Evolutionary conservation across 495 filamentous ascomycete genomes (phyloP), one percentile per base, ranked within the genome.

Genomic region (Lepraria neglecta): DNA sequence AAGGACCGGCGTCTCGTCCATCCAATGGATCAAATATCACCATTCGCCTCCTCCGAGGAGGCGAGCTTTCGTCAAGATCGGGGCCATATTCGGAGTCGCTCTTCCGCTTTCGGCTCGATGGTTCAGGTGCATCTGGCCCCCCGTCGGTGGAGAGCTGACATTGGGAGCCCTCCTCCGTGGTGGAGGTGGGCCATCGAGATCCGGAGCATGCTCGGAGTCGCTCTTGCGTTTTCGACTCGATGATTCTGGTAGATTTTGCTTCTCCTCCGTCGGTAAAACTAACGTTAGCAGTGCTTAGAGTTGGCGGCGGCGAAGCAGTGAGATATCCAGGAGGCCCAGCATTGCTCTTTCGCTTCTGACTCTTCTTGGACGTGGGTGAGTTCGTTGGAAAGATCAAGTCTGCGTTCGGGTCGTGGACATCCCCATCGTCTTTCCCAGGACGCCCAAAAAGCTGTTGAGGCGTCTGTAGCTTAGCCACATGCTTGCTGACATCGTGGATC

Each of bases 361-460:
- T 56, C 19, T 56, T 56, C 33, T 56, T 56, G 10, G 19, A 17
- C n/a, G 42, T 48, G 17, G 47, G 38, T 19, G 47, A 52, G 31
- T 52, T 46, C 3, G 28, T 54, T 1, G 59, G 66, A 43, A 69
- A 64, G 10, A 69, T 65, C 12, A 69, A 42, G 40, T 67, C 67
- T 19, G 60, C 60, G 47, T 69, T 63, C 0, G 67, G 62, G 53
- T 69, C 52, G 19, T 56, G 46, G 3, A 56, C 43, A 33, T 59
- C 54, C 9, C 59, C 52, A n/a, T 14, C 53, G 11, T 38, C 43
- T 4, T 40, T 52, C n/a, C 27, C n/a, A 21, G 47, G 53, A 4
- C 78, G 66, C 6, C 83, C 84, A 68, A 90, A 90, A 0, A 91
- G 62, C 55, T 77, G 73, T 68, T 87, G 80, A 3, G 81, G 77